A percentile compares a stretch with the other conserved stretches of the same genome.
Conservation (phyloP, 2,329 filamentous ascomycete genomes). For the Pyricularia sp. region DNA sequence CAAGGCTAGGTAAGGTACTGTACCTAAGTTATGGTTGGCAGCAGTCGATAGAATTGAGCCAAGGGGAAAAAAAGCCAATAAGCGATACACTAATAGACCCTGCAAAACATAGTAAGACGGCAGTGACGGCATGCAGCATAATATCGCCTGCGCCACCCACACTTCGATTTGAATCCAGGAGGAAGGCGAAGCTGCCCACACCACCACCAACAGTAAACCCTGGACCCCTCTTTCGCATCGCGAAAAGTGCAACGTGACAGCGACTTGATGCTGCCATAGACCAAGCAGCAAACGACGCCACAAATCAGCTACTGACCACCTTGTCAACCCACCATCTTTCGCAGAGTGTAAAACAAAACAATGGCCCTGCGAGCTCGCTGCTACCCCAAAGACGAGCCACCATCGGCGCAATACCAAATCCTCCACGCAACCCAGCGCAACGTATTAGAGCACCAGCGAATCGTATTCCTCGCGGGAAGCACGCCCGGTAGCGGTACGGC, state of each 20-base stretch:
- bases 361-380: neutral
- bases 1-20: too few relatives aligned
- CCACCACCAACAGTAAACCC: neutral
- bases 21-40: too few relatives aligned
- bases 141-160: neutral
- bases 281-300: neutral
- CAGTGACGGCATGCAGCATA: neutral
- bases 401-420: neutral
- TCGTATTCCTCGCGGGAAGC: conserved; percentile 50
- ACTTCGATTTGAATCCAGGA: too few relatives aligned
- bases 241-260: neutral
- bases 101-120: neutral
- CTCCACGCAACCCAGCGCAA: neutral
- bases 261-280: too few relatives aligned
- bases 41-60: neutral
- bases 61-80: neutral
- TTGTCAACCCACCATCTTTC: neutral
- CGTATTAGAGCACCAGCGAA: conserved; percentile 3
- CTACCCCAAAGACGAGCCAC: neutral
- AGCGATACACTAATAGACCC: neutral
- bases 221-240: neutral
- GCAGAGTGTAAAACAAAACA: neutral
- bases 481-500: conserved; percentile 30
- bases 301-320: neutral
- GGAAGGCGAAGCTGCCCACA: too few relatives aligned